Percentiles rank a stretch among this genome's conserved stretches.
phyloP scores from a whole-genome alignment of 2,329 filamentous ascomycete genomes.

The Juglanconis oblonga region DNA sequence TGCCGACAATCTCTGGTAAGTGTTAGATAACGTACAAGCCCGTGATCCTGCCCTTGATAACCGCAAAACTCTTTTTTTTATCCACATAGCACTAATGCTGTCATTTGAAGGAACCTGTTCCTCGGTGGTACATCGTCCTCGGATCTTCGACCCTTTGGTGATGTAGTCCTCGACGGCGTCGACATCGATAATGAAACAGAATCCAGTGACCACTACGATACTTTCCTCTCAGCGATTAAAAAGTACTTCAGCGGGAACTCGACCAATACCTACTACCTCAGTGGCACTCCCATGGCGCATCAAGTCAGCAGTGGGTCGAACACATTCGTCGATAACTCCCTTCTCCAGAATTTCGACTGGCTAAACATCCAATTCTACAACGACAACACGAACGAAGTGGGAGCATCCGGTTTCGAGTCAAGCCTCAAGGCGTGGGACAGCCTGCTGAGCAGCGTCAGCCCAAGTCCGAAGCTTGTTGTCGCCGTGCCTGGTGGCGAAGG shows the following conservation, averaged over 20 bases:
- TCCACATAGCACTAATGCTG: background rate
- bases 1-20: conserved; percentile 13
- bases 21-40: background rate
- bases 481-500: conserved; percentile 6
- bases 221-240: conserved; percentile 4
- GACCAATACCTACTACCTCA: conserved; percentile 1
- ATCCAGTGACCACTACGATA: conserved; percentile 2
- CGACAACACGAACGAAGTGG: conserved; percentile 4
- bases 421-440: conserved; percentile 7
- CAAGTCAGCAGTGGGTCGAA: background rate
- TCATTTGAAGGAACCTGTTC: conserved; percentile 2
- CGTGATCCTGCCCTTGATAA: background rate
- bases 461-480: conserved; percentile 13
- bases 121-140: conserved; percentile 6
- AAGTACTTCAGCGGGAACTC: conserved; percentile 3
- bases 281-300: conserved; percentile 2
- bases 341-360: conserved; percentile 7
- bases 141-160: conserved; percentile 10
- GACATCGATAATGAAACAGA: conserved; percentile 12
- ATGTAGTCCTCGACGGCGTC: conserved; percentile 7
- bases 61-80: background rate
- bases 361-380: conserved; percentile 17
- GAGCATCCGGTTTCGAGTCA: conserved; percentile 1
- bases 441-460: conserved; percentile 1
- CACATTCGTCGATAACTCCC: conserved; percentile 4